These are phyloP conservation scores for Haplosporangium sp. DNA, from an alignment of 371 early-diverging fungal species.

Conservation along the genomic window DNA sequence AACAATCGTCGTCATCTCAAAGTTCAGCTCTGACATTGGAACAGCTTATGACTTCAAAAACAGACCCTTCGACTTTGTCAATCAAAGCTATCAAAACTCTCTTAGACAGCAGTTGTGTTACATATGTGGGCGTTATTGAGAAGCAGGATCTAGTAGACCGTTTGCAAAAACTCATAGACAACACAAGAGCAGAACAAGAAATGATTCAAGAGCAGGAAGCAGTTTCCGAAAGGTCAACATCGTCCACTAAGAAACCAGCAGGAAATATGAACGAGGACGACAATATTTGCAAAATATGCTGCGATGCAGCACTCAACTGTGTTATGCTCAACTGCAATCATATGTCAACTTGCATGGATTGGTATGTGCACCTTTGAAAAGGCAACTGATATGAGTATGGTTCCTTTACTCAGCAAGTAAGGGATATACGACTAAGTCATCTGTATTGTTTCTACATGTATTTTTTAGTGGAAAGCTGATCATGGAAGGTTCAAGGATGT, in stretches of 20 bases:
- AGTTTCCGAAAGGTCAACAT: slow-evolving; percentile 12
- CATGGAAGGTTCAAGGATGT: slow-evolving; percentile 52
- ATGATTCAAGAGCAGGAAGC: slow-evolving; percentile 43
- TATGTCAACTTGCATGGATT: slow-evolving; percentile 55
- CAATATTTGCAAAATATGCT: slow-evolving; percentile 54
- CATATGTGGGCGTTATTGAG: slow-evolving; percentile 51
- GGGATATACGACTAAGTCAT: background rate
- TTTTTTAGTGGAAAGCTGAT: slow-evolving; percentile 41
- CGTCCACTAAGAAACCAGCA: slow-evolving; percentile 16
- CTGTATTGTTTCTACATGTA: background rate
- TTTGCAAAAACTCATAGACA: slow-evolving; percentile 45
- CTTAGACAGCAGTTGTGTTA: slow-evolving; percentile 36
- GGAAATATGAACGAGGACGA: slow-evolving; percentile 28
- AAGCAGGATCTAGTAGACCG: slow-evolving; percentile 48
- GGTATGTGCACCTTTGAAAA: slow-evolving; percentile 22
- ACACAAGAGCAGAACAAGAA: slow-evolving; percentile 38
- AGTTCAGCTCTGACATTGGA: slow-evolving; percentile 24
- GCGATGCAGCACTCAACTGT: slow-evolving; percentile 52
- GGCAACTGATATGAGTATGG: too few species aligned
- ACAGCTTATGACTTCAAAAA: slow-evolving; percentile 23
- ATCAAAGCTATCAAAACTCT: slow-evolving; percentile 45
- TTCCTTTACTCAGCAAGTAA: background rate
- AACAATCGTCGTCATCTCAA: slow-evolving; percentile 7
- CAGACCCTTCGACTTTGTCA: slow-evolving; percentile 35
- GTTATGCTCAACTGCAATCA: slow-evolving; percentile 56